These are phyloP conservation scores for Purpureocillium takamizusanense DNA, from an alignment of 2,329 filamentous ascomycete species.

Conservation along the genomic window DNA sequence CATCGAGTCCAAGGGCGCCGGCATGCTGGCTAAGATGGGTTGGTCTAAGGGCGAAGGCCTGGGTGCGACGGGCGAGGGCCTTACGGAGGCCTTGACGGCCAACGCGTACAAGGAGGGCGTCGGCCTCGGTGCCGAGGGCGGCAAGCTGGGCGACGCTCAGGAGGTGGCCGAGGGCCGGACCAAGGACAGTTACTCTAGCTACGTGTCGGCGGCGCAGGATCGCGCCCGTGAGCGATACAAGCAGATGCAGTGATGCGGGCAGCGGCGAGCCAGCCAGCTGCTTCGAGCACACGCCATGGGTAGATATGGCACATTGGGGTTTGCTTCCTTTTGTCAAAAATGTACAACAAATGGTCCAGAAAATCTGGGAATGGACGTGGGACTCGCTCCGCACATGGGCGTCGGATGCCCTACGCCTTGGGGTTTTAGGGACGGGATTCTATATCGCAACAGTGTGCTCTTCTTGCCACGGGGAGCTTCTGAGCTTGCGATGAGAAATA, in stretches of 20 bases:
- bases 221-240: conserved; percentile 59
- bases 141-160: conserved; percentile 60
- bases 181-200: conserved; percentile 49
- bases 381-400: no score
- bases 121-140: conserved; percentile 59
- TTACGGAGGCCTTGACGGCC: conserved; percentile 54
- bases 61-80: conserved; percentile 52
- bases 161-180: conserved; percentile 55
- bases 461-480: no score
- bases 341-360: no score
- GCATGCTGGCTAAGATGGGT: conserved; percentile 64
- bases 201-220: conserved; percentile 56
- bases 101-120: conserved; percentile 60
- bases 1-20: conserved; percentile 49
- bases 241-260: conserved; percentile 28
- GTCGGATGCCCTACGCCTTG: no score
- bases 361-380: no score
- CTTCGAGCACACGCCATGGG: not conserved
- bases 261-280: not conserved
- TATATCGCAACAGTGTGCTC: no score
- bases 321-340: no score
- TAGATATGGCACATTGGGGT: no score
- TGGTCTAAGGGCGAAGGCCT: conserved; percentile 59
- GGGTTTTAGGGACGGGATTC: no score
- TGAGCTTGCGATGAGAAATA: no score